Conservation (phyloP, 179 eudicot genomes). For the Gypsophila paniculata region DNA sequence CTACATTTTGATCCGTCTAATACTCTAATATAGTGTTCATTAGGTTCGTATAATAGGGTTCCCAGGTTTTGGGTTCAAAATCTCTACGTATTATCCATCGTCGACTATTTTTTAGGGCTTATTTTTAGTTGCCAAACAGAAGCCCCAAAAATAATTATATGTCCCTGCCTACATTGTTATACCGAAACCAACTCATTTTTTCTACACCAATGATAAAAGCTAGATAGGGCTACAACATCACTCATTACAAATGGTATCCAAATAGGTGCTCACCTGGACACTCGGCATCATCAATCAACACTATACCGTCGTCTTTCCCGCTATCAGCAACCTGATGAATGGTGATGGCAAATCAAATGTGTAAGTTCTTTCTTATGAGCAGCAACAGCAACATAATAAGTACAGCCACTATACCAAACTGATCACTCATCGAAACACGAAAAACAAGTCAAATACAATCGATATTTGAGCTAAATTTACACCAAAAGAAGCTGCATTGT, state of each 20-base stretch:
- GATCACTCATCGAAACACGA: background rate
- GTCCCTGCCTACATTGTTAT: background rate
- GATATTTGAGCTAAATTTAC: background rate
- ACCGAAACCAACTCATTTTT: background rate
- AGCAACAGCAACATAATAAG: background rate
- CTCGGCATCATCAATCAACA: slow-evolving; percentile 34
- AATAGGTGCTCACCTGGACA: slow-evolving; percentile 33
- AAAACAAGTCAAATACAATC: background rate
- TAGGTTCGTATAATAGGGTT: background rate
- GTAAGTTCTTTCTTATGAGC: background rate
- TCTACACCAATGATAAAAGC: background rate
- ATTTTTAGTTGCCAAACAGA: background rate
- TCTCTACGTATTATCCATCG: no score
- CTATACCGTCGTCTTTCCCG: slow-evolving; percentile 37
- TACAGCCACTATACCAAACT: background rate
- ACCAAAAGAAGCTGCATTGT: background rate
- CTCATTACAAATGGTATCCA: background rate
- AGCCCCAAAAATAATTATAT: background rate
- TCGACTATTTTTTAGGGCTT: background rate
- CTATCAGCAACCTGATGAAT: slow-evolving; percentile 38
- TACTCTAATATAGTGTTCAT: background rate
- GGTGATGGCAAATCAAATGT: background rate
- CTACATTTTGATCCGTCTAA: background rate
- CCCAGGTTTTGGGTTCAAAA: background rate
- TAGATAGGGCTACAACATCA: slow-evolving; percentile 10